Percentiles rank a stretch among this genome's conserved stretches.
Evolutionary conservation across 306 rosid species (phyloP).

Genomic region (Myrica gale): DNA sequence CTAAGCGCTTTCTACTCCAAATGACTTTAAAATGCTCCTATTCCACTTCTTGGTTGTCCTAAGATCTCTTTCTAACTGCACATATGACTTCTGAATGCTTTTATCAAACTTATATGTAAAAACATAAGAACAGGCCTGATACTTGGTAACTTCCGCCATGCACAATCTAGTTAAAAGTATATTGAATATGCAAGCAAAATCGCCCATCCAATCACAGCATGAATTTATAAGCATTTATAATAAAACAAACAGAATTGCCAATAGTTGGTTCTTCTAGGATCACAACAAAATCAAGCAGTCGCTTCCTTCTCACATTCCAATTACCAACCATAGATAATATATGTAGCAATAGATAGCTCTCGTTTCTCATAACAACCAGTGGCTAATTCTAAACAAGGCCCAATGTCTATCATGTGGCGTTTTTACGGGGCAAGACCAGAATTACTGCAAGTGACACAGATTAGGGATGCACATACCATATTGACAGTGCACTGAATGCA

Average conservation of each 20-base stretch:
- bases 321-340: neutral
- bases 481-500: neutral
- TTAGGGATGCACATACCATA: conserved; percentile 11
- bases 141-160: neutral
- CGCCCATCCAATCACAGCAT: neutral
- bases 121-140: neutral
- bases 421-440: neutral
- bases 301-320: neutral
- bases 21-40: neutral
- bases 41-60: neutral
- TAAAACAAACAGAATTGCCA: neutral
- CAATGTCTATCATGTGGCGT: neutral
- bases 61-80: neutral
- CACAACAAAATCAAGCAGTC: neutral
- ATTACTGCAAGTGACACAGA: neutral
- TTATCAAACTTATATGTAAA: neutral
- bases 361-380: neutral
- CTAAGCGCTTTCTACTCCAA: neutral
- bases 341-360: neutral
- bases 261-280: neutral
- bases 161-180: neutral
- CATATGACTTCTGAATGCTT: neutral
- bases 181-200: neutral
- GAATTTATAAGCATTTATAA: neutral
- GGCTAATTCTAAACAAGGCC: neutral